Conservation (phyloP, 2,329 filamentous ascomycete genomes). For the Apiospora malaysiana region DNA sequence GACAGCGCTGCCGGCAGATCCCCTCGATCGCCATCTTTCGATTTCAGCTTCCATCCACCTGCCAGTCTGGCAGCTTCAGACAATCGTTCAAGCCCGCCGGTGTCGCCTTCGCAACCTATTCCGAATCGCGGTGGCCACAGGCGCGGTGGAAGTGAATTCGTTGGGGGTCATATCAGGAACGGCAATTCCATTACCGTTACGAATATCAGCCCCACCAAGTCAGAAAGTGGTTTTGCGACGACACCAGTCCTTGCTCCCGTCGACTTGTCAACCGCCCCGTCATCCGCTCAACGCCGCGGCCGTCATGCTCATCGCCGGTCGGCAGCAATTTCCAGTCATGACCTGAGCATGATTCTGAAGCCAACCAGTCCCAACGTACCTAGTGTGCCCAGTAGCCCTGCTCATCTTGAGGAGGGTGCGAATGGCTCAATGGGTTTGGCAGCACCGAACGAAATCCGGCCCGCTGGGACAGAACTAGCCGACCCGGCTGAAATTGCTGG, state of each 20-base stretch:
- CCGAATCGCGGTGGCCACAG: slow-evolving; percentile 75
- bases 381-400: slow-evolving; percentile 70
- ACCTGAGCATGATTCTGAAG: slow-evolving; percentile 73
- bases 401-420: slow-evolving; percentile 48
- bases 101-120: slow-evolving; percentile 57
- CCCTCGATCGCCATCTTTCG: slow-evolving; percentile 36
- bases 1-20: slow-evolving; percentile 29
- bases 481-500: slow-evolving; percentile 27
- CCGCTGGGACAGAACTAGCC: slow-evolving; percentile 3
- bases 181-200: slow-evolving; percentile 65
- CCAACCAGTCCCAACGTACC: slow-evolving; percentile 58
- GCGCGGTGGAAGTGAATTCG: slow-evolving; percentile 84
- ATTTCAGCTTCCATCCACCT: slow-evolving; percentile 35
- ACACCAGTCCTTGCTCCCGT: slow-evolving; percentile 61
- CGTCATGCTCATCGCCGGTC: slow-evolving; percentile 81
- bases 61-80: slow-evolving; percentile 35
- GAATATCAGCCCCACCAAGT: slow-evolving; percentile 73
- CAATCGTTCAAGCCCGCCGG: slow-evolving; percentile 58
- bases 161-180: slow-evolving; percentile 72
- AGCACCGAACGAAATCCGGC: neutral
- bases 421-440: slow-evolving; percentile 25
- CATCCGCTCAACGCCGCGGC: slow-evolving; percentile 57
- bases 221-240: slow-evolving; percentile 61
- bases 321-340: slow-evolving; percentile 81
- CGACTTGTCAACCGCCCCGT: slow-evolving; percentile 46